Conservation (phyloP, 2,329 filamentous ascomycete genomes). For the Talaromyces verruculosus region DNA sequence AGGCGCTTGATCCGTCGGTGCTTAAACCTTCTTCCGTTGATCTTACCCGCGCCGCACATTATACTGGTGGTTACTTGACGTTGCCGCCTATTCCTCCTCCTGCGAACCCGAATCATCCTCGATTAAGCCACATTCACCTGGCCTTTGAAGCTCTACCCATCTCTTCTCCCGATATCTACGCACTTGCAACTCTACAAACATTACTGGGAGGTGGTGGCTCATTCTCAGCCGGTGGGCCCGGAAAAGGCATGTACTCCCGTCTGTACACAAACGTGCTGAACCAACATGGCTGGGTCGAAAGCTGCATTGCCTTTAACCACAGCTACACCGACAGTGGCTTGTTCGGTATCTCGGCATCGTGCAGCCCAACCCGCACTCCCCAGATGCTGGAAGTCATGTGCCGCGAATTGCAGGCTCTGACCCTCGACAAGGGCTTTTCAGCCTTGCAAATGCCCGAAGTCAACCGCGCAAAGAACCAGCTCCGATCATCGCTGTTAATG, state of each 20-base stretch:
- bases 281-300: slow-evolving; percentile 96
- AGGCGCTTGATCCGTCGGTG: slow-evolving; percentile 52
- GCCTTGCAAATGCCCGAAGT: slow-evolving; percentile 76
- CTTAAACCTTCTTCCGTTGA: slow-evolving; percentile 52
- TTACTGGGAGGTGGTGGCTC: slow-evolving; percentile 94
- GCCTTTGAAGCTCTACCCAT: slow-evolving; percentile 95
- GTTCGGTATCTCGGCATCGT: slow-evolving; percentile 89
- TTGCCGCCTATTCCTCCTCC: slow-evolving; percentile 78
- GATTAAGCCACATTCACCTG: slow-evolving; percentile 89
- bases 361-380: slow-evolving; percentile 72
- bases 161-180: slow-evolving; percentile 88
- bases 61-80: slow-evolving; percentile 90
- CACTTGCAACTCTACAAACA: slow-evolving; percentile 90
- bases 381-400: slow-evolving; percentile 95
- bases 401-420: slow-evolving; percentile 77
- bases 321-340: slow-evolving; percentile 93
- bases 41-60: slow-evolving; percentile 68
- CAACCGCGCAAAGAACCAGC: slow-evolving; percentile 91
- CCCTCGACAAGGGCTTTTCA: slow-evolving; percentile 70
- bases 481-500: slow-evolving; percentile 87
- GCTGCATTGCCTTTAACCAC: slow-evolving; percentile 94
- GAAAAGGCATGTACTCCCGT: slow-evolving; percentile 98
- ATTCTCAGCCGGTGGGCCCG: slow-evolving; percentile 92
- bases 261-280: slow-evolving; percentile 98
- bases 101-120: slow-evolving; percentile 71